phyloP scores from a whole-genome alignment of 2,329 filamentous ascomycete genomes.

The Clonostachys chloroleuca region DNA sequence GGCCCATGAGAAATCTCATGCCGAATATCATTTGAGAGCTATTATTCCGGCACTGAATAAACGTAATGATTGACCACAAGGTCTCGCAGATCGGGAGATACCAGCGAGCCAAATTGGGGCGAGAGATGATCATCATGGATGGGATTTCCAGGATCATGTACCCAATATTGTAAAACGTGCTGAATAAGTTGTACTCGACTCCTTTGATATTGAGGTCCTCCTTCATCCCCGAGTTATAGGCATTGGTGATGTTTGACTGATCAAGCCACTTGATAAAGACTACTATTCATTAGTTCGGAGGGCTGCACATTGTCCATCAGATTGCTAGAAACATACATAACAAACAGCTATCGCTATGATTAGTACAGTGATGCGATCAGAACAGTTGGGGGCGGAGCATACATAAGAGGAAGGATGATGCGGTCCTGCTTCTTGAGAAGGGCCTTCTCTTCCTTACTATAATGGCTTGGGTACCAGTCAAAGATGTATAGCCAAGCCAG shows the following conservation, averaged over 20 bases:
- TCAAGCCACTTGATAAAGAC: slow-evolving; percentile 41
- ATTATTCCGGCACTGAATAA: slow-evolving; percentile 46
- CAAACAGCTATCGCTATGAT: too few relatives aligned
- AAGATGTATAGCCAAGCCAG: slow-evolving; percentile 17
- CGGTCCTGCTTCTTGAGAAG: slow-evolving; percentile 18
- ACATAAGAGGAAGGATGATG: slow-evolving; percentile 22
- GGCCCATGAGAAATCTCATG: slow-evolving; percentile 49
- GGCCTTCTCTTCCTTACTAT: slow-evolving; percentile 16
- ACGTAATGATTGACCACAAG: slow-evolving; percentile 50
- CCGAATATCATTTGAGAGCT: slow-evolving; percentile 44
- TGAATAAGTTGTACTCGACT: slow-evolving; percentile 50
- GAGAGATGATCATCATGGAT: slow-evolving; percentile 45
- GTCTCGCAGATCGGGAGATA: slow-evolving; percentile 46
- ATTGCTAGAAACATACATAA: too few relatives aligned
- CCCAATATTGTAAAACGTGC: slow-evolving; percentile 38
- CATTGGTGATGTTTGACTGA: slow-evolving; percentile 41
- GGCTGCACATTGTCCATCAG: too few relatives aligned
- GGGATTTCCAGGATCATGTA: slow-evolving; percentile 46
- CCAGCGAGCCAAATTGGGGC: slow-evolving; percentile 38
- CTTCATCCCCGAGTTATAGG: slow-evolving; percentile 48
- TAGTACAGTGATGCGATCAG: too few relatives aligned
- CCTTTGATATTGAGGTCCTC: slow-evolving; percentile 45
- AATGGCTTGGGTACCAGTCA: slow-evolving; percentile 23
- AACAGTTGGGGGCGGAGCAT: slow-evolving; percentile 19
- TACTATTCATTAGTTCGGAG: not conserved